phyloP scores from a whole-genome alignment of 306 rosid species.

The Ormosia emarginata region DNA sequence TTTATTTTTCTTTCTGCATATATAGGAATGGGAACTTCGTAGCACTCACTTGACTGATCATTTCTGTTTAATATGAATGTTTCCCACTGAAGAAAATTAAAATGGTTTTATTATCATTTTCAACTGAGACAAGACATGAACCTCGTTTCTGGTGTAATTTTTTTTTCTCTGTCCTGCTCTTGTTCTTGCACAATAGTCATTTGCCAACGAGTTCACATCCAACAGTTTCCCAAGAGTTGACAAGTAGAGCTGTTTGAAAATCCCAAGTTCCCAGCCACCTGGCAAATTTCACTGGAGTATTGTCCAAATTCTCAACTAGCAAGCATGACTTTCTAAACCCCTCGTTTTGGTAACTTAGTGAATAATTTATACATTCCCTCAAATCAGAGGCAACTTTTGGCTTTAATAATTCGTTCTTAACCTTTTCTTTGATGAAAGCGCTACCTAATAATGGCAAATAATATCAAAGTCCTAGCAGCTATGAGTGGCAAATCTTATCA shows the following conservation, averaged over 20 bases:
- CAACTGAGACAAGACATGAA: conserved; percentile 15
- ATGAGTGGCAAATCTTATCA: conserved; percentile 52
- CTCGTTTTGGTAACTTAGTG: conserved; percentile 11
- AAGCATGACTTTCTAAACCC: conserved; percentile 25
- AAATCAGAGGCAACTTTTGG: conserved; percentile 28
- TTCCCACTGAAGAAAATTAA: not conserved
- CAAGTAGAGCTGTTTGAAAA: conserved; percentile 24
- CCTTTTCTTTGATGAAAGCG: conserved; percentile 13
- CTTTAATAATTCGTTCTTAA: conserved; percentile 35
- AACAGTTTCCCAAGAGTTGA: conserved; percentile 26
- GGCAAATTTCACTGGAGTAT: conserved; percentile 9
- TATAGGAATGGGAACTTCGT: not conserved
- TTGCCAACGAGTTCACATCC: conserved; percentile 19
- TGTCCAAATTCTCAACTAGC: conserved; percentile 26
- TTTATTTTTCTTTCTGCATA: not conserved
- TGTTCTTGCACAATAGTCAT: not conserved
- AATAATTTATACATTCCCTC: conserved; percentile 17
- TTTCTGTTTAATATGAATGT: not conserved
- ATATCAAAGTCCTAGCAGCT: conserved; percentile 26
- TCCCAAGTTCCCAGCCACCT: conserved; percentile 28
- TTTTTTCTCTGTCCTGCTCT: not conserved
- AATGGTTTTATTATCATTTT: not conserved
- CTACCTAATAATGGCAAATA: conserved; percentile 29
- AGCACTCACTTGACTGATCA: not conserved
- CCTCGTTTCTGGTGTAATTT: conserved; percentile 15